These are phyloP conservation scores for Arthrobotrys sphaeroides DNA, from an alignment of 2,329 filamentous ascomycete species.

Conservation along the genomic window DNA sequence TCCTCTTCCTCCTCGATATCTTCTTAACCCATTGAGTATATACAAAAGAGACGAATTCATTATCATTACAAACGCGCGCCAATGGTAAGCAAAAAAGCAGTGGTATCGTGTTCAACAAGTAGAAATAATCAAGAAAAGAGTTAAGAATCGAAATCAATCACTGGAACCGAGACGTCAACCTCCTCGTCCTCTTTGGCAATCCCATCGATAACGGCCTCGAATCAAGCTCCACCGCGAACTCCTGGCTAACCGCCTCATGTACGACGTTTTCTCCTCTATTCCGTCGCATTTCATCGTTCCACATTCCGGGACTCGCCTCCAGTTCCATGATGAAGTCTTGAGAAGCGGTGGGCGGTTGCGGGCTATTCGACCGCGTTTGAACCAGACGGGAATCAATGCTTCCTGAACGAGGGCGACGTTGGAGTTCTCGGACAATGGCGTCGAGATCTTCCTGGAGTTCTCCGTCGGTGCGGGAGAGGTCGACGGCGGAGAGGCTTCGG, in stretches of 20 bases:
- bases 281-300: constrained; percentile 45
- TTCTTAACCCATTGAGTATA: background rate
- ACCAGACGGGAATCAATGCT: constrained; percentile 28
- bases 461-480: constrained; percentile 36
- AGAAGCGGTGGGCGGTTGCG: background rate
- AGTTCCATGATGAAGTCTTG: constrained; percentile 46
- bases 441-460: constrained; percentile 46
- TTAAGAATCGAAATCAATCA: constrained; percentile 4
- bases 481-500: constrained; percentile 37
- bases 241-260: constrained; percentile 43
- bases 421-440: constrained; percentile 42
- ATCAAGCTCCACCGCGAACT: constrained; percentile 49
- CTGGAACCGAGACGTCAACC: constrained; percentile 26
- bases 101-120: no score
- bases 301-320: constrained; percentile 50
- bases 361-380: constrained; percentile 34
- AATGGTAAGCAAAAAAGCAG: background rate
- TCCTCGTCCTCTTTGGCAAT: constrained; percentile 23
- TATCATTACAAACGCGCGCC: constrained; percentile 1
- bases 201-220: constrained; percentile 39
- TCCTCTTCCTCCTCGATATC: background rate
- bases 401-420: constrained; percentile 34
- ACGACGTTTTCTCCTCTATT: constrained; percentile 25
- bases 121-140: constrained; percentile 13
- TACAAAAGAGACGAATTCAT: background rate